Percentiles rank a stretch among this genome's conserved stretches.
Conservation (phyloP, 306 rosid genomes). For the Gleditsia sinensis region DNA sequence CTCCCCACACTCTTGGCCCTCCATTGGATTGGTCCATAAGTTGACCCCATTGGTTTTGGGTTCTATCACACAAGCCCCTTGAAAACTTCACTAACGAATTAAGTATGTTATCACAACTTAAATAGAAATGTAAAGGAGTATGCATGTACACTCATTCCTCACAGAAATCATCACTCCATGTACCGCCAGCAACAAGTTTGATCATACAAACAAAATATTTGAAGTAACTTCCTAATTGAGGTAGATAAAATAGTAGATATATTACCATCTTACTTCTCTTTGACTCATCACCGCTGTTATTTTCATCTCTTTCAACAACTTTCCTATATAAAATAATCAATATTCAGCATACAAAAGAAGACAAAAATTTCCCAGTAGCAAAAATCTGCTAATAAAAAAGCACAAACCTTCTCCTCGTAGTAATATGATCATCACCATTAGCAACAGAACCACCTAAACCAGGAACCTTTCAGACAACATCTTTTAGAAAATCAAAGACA, state of each 20-base stretch:
- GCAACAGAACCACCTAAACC: conserved; percentile 68
- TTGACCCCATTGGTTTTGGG: too few species aligned
- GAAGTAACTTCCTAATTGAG: too few species aligned
- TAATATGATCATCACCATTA: conserved; percentile 50
- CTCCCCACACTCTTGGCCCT: too few species aligned
- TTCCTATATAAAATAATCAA: conserved; percentile 51
- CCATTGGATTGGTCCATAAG: too few species aligned
- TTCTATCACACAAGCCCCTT: conserved; percentile 15
- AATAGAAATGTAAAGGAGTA: neutral
- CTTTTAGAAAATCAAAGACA: conserved; percentile 77
- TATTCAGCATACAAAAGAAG: conserved; percentile 23
- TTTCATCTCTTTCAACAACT: conserved; percentile 52
- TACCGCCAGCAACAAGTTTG: neutral
- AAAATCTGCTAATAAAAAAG: neutral
- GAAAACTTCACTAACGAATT: neutral
- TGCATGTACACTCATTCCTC: conserved; percentile 2
- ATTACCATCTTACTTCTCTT: conserved; percentile 59
- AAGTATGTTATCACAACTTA: neutral
- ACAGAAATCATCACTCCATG: neutral
- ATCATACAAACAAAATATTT: neutral
- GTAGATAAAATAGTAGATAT: too few species aligned
- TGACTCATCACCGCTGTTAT: conserved; percentile 59
- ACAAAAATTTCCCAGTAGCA: neutral
- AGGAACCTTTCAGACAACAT: conserved; percentile 75
- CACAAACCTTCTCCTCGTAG: conserved; percentile 68